Evolutionary conservation across 495 filamentous ascomycete species (phyloP), one percentile per base, ranked within the genome.

Genomic region (Aspergillus affinis): DNA sequence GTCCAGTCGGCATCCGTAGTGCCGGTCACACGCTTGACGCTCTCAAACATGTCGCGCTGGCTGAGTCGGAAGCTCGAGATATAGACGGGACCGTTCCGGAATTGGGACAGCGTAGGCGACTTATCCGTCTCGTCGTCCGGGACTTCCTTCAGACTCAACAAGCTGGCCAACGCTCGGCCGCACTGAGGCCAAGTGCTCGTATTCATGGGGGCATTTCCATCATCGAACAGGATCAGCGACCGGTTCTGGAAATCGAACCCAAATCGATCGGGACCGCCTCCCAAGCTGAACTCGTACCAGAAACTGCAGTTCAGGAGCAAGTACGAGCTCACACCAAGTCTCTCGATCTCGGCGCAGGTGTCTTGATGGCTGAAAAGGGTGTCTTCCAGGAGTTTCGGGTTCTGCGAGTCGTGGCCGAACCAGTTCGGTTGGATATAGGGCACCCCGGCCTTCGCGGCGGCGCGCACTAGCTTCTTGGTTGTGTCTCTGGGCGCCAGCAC

Each of bases 401-500:
- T 71, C 46, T 49, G 48, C 4, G 58, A 55, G 56, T 85, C 81
- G 20, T 55, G 50, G 21, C 80, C 79, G 60, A 70, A 89, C 49
- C 76, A 77, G 68, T 88, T 88, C 18, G 88, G 87, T 32, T 89
- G 64, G 53, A 90, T 67, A 72, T 83, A 89, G 0, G 67, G 70
- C 0, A 90, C 83, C 5, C 80, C 81, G 1, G 88, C 87, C 46
- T 81, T 73, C 5, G 76, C 83, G 1, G 88, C 88, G 0, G 87
- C 87, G 3, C 77, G 62, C 60, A 88, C 69, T 55, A 90, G 74
- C 49, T 77, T 73, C 29, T 54, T 52, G 17, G 86, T 78, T 0
- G 69, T 74, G 2, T 78, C 75, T 5, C 61, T 63, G 0, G 80
- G 71, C 0, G 78, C 77, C 0, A 19, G 59, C 6, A 72, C 69